Conservation (phyloP, 352 stramenopile genomes). For the Phytophthora ramorum region DNA sequence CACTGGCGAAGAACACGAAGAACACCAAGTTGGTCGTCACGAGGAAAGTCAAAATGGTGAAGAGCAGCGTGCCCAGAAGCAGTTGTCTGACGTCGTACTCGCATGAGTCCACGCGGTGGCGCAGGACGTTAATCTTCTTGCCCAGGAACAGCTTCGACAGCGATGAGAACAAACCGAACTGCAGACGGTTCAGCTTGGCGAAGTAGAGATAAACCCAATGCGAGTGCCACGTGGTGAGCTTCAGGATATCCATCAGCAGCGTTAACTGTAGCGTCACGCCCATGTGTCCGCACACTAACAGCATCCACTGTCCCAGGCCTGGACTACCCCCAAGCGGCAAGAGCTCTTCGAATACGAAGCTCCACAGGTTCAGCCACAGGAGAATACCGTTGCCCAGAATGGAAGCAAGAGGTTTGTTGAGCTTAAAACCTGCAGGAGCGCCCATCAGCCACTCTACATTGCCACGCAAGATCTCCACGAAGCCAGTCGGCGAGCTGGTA, state of each 20-base stretch:
- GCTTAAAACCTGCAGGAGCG: slow-evolving; percentile 80
- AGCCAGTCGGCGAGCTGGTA: slow-evolving; percentile 34
- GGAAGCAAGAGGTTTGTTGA: slow-evolving; percentile 91
- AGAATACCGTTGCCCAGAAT: slow-evolving; percentile 88
- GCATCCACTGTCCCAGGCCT: slow-evolving; percentile 9
- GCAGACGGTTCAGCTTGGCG: slow-evolving; percentile 80
- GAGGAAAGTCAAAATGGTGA: slow-evolving; percentile 93
- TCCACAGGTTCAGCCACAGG: slow-evolving; percentile 81
- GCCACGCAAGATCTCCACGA: slow-evolving; percentile 54
- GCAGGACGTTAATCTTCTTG: slow-evolving; percentile 95
- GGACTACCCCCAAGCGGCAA: background rate
- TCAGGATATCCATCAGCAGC: slow-evolving; percentile 74
- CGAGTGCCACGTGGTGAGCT: slow-evolving; percentile 86
- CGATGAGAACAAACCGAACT: slow-evolving; percentile 84
- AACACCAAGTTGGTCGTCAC: slow-evolving; percentile 95
- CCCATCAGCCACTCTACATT: slow-evolving; percentile 84
- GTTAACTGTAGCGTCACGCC: slow-evolving; percentile 82
- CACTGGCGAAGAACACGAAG: slow-evolving; percentile 92
- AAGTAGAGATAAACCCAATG: slow-evolving; percentile 90
- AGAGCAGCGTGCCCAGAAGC: slow-evolving; percentile 93
- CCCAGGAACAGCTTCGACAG: slow-evolving; percentile 94
- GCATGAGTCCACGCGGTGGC: slow-evolving; percentile 93
- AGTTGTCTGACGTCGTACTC: slow-evolving; percentile 92
- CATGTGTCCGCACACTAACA: slow-evolving; percentile 30
- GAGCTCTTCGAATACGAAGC: slow-evolving; percentile 54